Evolutionary conservation across 495 filamentous ascomycete genomes (phyloP).

Genomic region (Astrothelium macrocarpum): DNA sequence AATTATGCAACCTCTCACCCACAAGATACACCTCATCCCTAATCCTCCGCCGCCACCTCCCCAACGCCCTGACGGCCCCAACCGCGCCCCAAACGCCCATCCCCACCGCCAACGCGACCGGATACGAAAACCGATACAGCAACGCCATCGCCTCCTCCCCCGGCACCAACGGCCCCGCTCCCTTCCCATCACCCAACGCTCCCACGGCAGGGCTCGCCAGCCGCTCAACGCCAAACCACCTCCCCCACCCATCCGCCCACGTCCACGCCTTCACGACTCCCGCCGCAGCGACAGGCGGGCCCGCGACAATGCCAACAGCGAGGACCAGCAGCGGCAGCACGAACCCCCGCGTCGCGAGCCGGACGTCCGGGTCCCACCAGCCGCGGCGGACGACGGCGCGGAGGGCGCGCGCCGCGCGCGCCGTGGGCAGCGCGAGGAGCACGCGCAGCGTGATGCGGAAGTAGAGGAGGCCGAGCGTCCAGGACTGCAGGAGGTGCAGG

Average conservation of each 20-base stretch:
- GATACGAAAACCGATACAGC: constrained; percentile 27
- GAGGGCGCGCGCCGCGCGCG: constrained; percentile 62
- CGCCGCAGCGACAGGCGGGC: constrained; percentile 47
- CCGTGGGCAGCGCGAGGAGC: constrained; percentile 51
- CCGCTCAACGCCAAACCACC: neutral
- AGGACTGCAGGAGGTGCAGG: constrained; percentile 82
- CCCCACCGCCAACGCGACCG: constrained; percentile 39
- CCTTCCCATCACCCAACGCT: neutral
- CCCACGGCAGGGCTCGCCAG: neutral
- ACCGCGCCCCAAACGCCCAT: constrained; percentile 36
- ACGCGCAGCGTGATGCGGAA: constrained; percentile 72
- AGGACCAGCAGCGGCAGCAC: constrained; percentile 59
- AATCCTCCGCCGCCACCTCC: constrained; percentile 72
- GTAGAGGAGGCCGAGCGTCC: constrained; percentile 89
- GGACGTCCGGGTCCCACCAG: constrained; percentile 70
- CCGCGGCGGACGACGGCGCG: constrained; percentile 66
- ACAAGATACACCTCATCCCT: constrained; percentile 93
- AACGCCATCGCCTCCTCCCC: constrained; percentile 12
- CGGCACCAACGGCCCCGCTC: neutral
- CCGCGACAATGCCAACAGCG: constrained; percentile 46
- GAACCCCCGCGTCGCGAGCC: constrained; percentile 71
- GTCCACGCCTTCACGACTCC: constrained; percentile 29
- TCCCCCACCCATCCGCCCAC: neutral
- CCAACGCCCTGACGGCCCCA: constrained; percentile 40
- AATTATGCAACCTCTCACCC: constrained; percentile 88